Conservation (phyloP, 495 filamentous ascomycete genomes). For the Xanthoparmelia taractica region DNA sequence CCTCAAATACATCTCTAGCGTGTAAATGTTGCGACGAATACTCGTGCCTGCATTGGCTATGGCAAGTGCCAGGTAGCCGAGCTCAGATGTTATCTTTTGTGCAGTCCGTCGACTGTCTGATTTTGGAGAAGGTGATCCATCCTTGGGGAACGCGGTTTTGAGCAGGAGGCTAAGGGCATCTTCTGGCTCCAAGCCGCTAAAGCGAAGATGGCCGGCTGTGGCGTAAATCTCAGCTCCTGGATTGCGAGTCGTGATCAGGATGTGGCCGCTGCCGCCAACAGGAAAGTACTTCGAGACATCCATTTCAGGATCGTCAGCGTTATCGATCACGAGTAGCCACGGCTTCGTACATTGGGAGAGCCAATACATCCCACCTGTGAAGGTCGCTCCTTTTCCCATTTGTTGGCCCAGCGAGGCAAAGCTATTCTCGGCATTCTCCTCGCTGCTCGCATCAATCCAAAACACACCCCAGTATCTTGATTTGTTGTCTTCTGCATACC, state of each 20-base stretch:
- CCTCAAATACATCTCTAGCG: conserved; percentile 29
- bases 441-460: conserved; percentile 35
- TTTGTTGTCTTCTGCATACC: neutral
- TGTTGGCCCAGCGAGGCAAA: conserved; percentile 27
- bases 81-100: conserved; percentile 20
- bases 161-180: conserved; percentile 32
- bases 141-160: conserved; percentile 18
- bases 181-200: conserved; percentile 27
- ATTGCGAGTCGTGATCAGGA: conserved; percentile 39
- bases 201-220: conserved; percentile 28
- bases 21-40: conserved; percentile 27
- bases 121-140: conserved; percentile 5
- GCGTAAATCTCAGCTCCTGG: conserved; percentile 25
- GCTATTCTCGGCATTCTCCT: conserved; percentile 24
- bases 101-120: conserved; percentile 23
- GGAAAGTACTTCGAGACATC: conserved; percentile 33
- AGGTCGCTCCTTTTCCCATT: conserved; percentile 22
- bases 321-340: conserved; percentile 41
- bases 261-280: conserved; percentile 25
- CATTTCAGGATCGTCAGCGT: conserved; percentile 37
- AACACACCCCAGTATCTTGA: conserved; percentile 40
- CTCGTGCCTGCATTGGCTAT: conserved; percentile 32
- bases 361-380: conserved; percentile 21
- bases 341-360: conserved; percentile 27
- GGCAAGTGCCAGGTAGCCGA: conserved; percentile 35